These are phyloP conservation scores for Cantharellus anzutake DNA, from an alignment of 768 basidiomycete genomes.

Conservation along the genomic window DNA sequence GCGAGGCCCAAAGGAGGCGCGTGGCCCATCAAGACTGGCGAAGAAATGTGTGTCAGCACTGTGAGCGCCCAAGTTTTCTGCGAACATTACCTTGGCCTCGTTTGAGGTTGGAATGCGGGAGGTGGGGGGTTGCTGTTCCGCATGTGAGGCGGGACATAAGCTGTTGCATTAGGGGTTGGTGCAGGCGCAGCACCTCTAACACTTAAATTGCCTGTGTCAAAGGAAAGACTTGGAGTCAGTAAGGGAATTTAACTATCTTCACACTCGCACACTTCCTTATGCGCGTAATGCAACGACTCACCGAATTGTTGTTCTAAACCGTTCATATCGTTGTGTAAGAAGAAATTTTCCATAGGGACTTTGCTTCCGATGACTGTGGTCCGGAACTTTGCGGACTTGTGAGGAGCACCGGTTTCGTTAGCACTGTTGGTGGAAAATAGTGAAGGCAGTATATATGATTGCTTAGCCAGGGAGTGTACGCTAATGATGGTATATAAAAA, in stretches of 20 bases:
- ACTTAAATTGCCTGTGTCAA: neutral
- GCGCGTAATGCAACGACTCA: neutral
- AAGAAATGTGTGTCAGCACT: neutral
- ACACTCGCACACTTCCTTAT: neutral
- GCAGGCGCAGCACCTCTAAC: slow-evolving; percentile 10
- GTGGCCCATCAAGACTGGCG: slow-evolving; percentile 16
- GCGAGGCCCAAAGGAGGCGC: neutral
- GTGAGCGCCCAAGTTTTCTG: too few species aligned
- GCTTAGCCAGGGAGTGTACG: too few species aligned
- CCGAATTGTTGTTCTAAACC: neutral
- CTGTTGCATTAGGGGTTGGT: slow-evolving; percentile 26
- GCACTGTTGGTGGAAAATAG: too few species aligned
- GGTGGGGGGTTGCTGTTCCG: slow-evolving; percentile 63
- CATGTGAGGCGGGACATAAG: slow-evolving; percentile 81
- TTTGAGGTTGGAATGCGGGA: slow-evolving; percentile 11
- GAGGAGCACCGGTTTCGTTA: too few species aligned
- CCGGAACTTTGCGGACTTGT: too few species aligned
- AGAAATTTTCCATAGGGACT: neutral
- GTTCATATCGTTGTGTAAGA: neutral
- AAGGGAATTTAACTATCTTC: neutral
- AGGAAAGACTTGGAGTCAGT: neutral
- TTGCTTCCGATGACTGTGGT: too few species aligned
- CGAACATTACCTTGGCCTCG: too few species aligned
- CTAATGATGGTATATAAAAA: too few species aligned
- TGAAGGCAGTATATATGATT: too few species aligned